Conservation (phyloP, 2,329 filamentous ascomycete genomes). For the Diaporthe nobilis region DNA sequence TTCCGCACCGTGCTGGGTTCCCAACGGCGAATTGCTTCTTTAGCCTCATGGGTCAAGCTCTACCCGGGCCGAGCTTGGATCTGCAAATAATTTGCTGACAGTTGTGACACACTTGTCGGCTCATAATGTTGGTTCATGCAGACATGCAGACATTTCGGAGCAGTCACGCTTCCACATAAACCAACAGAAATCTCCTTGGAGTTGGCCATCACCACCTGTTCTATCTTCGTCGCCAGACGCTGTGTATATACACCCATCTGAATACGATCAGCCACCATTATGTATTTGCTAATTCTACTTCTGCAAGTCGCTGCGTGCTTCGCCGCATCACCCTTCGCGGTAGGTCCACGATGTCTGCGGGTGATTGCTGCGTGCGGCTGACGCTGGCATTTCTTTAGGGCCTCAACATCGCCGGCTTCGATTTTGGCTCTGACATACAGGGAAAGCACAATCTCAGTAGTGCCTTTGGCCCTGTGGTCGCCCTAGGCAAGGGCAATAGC, state of each 20-base stretch:
- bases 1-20: background rate
- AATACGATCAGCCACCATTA: background rate
- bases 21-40: background rate
- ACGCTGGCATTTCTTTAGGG: constrained; percentile 43
- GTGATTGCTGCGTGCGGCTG: background rate
- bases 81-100: constrained; percentile 20
- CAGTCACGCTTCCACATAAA: background rate
- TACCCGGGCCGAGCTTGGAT: constrained; percentile 24
- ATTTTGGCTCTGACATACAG: constrained; percentile 61
- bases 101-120: background rate
- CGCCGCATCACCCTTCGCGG: constrained; percentile 32
- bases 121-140: background rate
- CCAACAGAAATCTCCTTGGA: background rate
- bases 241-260: background rate
- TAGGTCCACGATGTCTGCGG: background rate
- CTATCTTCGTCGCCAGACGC: background rate
- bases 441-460: constrained; percentile 54
- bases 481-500: constrained; percentile 45
- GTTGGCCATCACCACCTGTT: no score
- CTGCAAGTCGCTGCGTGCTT: background rate
- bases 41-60: background rate
- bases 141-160: background rate
- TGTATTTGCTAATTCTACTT: constrained; percentile 16
- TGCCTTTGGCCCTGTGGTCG: constrained; percentile 50
- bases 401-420: constrained; percentile 62